A percentile compares a stretch with the other conserved stretches of the same genome.
Evolutionary conservation across 345 rosid genomes (phyloP).

Genomic region (Iberis pinnata): DNA sequence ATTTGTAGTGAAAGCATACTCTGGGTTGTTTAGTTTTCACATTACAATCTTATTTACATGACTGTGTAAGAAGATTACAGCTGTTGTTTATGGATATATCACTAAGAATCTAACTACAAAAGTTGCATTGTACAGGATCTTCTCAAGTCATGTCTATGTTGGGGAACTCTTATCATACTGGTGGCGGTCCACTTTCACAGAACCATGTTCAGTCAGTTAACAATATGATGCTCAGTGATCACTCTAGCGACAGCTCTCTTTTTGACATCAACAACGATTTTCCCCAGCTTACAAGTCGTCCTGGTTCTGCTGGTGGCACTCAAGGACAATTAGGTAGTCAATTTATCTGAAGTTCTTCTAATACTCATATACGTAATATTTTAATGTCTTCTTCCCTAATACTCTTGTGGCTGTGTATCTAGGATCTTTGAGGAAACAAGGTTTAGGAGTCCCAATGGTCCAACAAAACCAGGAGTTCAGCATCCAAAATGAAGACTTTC

Average conservation of each 20-base stretch:
- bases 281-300: constrained; percentile 88
- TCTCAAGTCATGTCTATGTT: constrained; percentile 89
- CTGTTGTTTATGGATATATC: constrained; percentile 2
- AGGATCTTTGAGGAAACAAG: constrained; percentile 91
- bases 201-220: constrained; percentile 82
- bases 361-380: constrained; percentile 12
- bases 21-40: not conserved
- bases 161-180: constrained; percentile 62
- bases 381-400: constrained; percentile 19
- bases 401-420: constrained; percentile 27
- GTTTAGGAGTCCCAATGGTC: constrained; percentile 77
- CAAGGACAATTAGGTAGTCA: constrained; percentile 89
- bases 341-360: constrained; percentile 1
- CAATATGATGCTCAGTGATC: constrained; percentile 71
- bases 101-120: constrained; percentile 3
- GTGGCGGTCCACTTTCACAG: constrained; percentile 82
- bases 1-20: constrained; percentile 3
- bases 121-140: constrained; percentile 49
- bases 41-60: not conserved
- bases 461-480: constrained; percentile 99
- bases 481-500: constrained; percentile 99
- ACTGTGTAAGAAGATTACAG: not conserved
- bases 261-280: constrained; percentile 93
- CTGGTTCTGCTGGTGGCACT: constrained; percentile 93
- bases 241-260: constrained; percentile 74